Evolutionary conservation across 2,329 filamentous ascomycete genomes (phyloP).

Genomic region (Botrytis medusae): DNA sequence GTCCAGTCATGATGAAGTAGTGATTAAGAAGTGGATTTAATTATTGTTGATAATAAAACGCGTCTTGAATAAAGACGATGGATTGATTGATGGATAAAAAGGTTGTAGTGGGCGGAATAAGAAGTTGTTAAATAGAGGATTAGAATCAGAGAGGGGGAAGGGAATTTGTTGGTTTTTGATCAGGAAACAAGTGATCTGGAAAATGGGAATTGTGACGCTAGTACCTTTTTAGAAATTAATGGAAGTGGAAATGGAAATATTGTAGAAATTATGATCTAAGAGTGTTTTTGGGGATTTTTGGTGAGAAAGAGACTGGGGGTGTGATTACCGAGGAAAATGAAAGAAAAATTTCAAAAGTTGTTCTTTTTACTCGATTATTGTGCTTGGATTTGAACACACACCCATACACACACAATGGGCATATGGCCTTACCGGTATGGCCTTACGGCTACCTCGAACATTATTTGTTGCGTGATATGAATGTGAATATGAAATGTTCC

Average conservation of each 20-base stretch:
- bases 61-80: slow-evolving; percentile 24
- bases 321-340: background rate
- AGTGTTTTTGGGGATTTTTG: no score
- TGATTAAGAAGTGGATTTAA: slow-evolving; percentile 34
- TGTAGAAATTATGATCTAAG: background rate
- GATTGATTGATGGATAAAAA: slow-evolving; percentile 23
- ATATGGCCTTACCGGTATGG: no score
- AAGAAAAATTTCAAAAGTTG: background rate
- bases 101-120: background rate
- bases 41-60: slow-evolving; percentile 25
- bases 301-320: background rate
- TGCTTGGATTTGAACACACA: background rate
- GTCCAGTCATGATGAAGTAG: slow-evolving; percentile 56
- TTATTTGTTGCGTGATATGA: background rate
- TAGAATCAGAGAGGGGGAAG: background rate
- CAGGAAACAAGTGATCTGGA: slow-evolving; percentile 1
- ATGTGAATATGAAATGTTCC: background rate
- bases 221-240: slow-evolving; percentile 14
- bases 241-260: background rate
- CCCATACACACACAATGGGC: no score
- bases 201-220: slow-evolving; percentile 14
- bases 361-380: background rate
- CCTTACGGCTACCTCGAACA: background rate
- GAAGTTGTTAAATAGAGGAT: slow-evolving; percentile 13
- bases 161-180: slow-evolving; percentile 18